Conservation (phyloP, 73 alveolate genomes). For the Paramecium tetraurelia region DNA sequence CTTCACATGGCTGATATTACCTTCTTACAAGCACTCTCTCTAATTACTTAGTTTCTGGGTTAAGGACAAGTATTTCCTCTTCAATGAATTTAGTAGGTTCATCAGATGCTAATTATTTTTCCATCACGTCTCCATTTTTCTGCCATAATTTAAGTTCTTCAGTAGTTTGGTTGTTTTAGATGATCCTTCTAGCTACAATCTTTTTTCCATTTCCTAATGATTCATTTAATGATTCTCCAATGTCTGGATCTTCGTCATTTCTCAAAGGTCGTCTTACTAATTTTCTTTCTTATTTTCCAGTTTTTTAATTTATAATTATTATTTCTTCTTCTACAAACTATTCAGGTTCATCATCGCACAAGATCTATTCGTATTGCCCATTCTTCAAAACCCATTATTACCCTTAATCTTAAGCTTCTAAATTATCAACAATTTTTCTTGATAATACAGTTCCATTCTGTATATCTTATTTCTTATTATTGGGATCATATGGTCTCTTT, state of each 20-base stretch:
- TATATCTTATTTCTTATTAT: neutral
- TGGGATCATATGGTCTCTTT: neutral
- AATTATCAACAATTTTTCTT: neutral
- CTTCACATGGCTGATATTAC: neutral
- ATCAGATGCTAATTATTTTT: neutral
- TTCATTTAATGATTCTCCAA: neutral
- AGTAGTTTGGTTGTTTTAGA: neutral
- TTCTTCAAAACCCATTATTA: neutral
- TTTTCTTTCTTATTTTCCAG: constrained; percentile 21
- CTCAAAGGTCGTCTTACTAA: neutral
- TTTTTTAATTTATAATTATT: neutral
- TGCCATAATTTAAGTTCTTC: neutral
- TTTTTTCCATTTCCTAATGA: neutral
- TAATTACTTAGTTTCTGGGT: neutral
- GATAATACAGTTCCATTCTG: neutral
- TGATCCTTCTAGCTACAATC: neutral
- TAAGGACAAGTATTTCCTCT: neutral
- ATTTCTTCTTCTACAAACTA: neutral
- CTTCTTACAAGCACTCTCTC: neutral
- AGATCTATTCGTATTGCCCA: neutral
- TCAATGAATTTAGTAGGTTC: neutral
- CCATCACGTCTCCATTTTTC: neutral
- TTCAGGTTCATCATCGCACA: neutral
- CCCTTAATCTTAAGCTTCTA: neutral
- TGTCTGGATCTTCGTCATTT: neutral